Evolutionary conservation across 306 rosid species (phyloP), one percentile per base, ranked within the genome.

Genomic region (Begonia masoniana): DNA sequence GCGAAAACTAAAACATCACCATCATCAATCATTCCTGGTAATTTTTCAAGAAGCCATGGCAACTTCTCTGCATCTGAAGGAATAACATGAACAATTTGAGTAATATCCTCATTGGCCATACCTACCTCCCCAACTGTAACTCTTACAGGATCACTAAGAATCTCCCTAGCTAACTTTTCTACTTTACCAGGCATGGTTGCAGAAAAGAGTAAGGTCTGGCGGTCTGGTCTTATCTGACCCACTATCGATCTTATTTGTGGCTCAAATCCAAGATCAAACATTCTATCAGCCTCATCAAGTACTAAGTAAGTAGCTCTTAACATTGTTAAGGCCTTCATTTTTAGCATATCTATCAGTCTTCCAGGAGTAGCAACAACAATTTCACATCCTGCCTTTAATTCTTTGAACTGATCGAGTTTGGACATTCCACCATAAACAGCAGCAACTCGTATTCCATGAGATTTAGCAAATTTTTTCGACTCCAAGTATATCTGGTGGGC

Each of bases 341-440:
- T 91, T 47, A 91, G 71, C 96, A 86, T 56, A 69, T 91, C 99
- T 60, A 91, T 91, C 76, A 91, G 71, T 68, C 99, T 91, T 39
- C 99, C 99, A 1, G 99, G 99, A 57, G 99, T 91, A 49, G 94
- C 96, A 59, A 91, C 92, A 57, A 86, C 88, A 58, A 91, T 81
- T 79, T 91, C 99, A 66, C 92, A 85, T 47, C 99, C 99, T 46
- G 94, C 96, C 80, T 91, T 91, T 21, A 91, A 86, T 66, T 91
- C 99, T 81, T 83, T 91, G 69, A 91, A 77, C 69, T 91, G 99
- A 9, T 91, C 99, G 26, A 91, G 87, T 68, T 91, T 91, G 7
- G 99, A 91, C 99, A 91, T 91, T 53, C 99, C 99, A 77, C 99
- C 99, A 56, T 81, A 91, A 55, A 91, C 94, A 68, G 96, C 96